phyloP scores from a whole-genome alignment of 208 protist species.

The Leishmania martiniquensis region DNA sequence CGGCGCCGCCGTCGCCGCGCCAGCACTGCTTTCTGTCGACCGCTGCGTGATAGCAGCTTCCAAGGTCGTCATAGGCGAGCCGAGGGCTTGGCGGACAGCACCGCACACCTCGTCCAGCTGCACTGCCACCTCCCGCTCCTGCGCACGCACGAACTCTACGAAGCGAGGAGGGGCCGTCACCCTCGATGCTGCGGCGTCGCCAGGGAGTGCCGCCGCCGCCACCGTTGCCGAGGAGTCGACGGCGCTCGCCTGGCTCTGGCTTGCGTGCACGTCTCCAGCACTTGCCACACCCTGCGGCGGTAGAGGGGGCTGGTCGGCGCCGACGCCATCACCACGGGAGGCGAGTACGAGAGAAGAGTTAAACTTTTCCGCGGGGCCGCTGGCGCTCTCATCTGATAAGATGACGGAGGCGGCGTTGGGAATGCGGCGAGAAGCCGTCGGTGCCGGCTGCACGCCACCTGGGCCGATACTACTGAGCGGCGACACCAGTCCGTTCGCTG shows the following conservation, averaged over 20 bases:
- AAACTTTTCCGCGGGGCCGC: not conserved
- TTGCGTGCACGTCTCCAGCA: not conserved
- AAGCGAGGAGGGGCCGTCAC: slow-evolving; percentile 1
- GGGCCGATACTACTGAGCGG: not conserved
- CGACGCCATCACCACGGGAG: not conserved
- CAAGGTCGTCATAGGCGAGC: not conserved
- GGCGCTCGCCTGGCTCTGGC: not conserved
- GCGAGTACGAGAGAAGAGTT: not conserved
- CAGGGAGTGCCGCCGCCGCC: not conserved
- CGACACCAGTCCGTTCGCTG: not conserved
- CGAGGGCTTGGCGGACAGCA: slow-evolving; percentile 23
- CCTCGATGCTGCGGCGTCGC: not conserved
- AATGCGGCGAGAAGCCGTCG: not conserved
- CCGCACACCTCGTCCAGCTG: slow-evolving; percentile 29
- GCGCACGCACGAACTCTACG: slow-evolving; percentile 29
- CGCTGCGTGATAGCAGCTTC: not conserved
- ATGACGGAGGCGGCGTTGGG: not conserved
- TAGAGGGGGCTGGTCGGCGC: not conserved
- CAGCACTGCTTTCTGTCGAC: not conserved
- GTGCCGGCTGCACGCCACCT: not conserved
- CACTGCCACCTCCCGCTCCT: slow-evolving; percentile 33
- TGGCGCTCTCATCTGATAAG: not conserved
- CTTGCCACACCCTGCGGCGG: not conserved
- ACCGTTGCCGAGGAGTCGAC: not conserved
- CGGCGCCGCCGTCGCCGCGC: not conserved